Conservation (phyloP, 805 yeast genomes). For the Spathaspora hagerdaliae region DNA sequence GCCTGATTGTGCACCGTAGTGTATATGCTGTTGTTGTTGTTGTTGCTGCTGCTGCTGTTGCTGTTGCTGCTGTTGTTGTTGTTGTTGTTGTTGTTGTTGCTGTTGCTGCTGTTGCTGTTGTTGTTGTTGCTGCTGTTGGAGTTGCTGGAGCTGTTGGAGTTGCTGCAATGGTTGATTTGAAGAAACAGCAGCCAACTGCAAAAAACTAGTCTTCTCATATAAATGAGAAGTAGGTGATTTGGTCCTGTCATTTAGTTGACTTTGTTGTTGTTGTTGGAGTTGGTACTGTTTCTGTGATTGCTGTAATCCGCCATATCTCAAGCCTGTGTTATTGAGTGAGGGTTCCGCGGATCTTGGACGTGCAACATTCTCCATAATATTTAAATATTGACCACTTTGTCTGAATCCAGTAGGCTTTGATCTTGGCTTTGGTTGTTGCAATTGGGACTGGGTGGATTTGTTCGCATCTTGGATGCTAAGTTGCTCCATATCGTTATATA, state of each 20-base stretch:
- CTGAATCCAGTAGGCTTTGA: neutral
- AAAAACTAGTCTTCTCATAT: constrained; percentile 41
- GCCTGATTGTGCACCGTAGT: neutral
- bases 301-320: constrained; percentile 6
- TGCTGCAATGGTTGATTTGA: constrained; percentile 12
- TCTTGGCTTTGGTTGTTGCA: constrained; percentile 37
- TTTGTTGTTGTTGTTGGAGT: constrained; percentile 7
- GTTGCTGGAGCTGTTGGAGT: constrained; percentile 13
- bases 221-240: constrained; percentile 40
- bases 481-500: constrained; percentile 14
- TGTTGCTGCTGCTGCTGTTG: constrained; percentile 12
- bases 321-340: constrained; percentile 16
- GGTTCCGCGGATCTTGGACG: constrained; percentile 49
- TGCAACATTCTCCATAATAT: constrained; percentile 11
- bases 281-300: constrained; percentile 5
- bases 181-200: constrained; percentile 31
- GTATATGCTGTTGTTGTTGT: constrained; percentile 4
- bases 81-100: constrained; percentile 7
- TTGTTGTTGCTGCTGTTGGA: constrained; percentile 2
- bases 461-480: constrained; percentile 6
- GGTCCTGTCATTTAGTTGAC: constrained; percentile 26
- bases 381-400: constrained; percentile 7
- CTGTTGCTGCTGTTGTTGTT: neutral
- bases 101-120: constrained; percentile 11
- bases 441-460: constrained; percentile 4